Evolutionary conservation across 352 stramenopile species (phyloP).

Genomic region (Phytophthora palmivora): DNA sequence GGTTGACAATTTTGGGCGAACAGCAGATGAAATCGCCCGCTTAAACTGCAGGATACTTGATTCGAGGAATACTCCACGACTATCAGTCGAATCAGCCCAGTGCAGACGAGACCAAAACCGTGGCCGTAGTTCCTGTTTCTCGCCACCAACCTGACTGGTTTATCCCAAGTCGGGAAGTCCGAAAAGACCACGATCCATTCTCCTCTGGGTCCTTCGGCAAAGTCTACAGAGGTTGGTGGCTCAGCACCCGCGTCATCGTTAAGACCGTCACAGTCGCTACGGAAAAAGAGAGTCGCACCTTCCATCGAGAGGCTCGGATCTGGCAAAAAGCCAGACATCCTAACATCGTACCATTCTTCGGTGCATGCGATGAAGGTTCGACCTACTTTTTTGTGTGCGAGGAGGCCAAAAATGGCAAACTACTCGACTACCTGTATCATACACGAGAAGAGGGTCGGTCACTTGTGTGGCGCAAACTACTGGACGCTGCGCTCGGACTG

Average conservation of each 20-base stretch:
- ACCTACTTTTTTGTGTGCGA: slow-evolving; percentile 37
- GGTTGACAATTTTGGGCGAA: slow-evolving; percentile 1
- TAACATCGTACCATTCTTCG: slow-evolving; percentile 32
- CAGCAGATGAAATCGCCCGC: slow-evolving; percentile 10
- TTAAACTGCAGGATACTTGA: slow-evolving; percentile 13
- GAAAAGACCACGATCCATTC: slow-evolving; percentile 21
- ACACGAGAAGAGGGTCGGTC: slow-evolving; percentile 11
- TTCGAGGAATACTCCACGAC: background rate
- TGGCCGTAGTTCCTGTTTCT: too few species aligned
- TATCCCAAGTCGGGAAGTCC: slow-evolving; percentile 15
- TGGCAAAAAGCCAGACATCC: slow-evolving; percentile 29
- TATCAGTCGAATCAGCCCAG: background rate
- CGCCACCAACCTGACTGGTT: slow-evolving; percentile 11
- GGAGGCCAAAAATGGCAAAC: slow-evolving; percentile 26
- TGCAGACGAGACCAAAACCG: background rate
- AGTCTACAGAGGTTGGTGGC: slow-evolving; percentile 29
- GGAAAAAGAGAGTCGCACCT: slow-evolving; percentile 23
- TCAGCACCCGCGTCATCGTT: slow-evolving; percentile 23
- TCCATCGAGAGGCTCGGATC: slow-evolving; percentile 22
- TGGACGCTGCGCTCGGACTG: slow-evolving; percentile 21
- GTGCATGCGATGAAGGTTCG: slow-evolving; percentile 26
- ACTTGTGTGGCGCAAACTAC: slow-evolving; percentile 26
- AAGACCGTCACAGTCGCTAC: slow-evolving; percentile 19
- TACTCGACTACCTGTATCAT: slow-evolving; percentile 25
- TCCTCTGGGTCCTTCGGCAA: slow-evolving; percentile 24